Percentiles rank a stretch among this genome's conserved stretches.
Evolutionary conservation across 2,329 filamentous ascomycete genomes (phyloP).

Genomic region (Dendryphion nanum): DNA sequence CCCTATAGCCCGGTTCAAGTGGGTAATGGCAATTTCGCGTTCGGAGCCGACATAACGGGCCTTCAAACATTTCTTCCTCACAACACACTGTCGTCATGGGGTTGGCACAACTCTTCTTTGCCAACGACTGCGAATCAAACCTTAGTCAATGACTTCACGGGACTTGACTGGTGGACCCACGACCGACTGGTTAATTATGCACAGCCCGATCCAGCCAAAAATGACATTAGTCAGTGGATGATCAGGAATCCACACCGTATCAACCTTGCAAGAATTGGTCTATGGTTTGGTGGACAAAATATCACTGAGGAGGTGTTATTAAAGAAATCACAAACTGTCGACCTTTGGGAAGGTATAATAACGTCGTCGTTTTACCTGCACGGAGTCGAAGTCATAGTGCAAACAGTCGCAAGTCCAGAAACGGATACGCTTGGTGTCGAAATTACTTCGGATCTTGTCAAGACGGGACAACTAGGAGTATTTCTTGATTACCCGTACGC

Average conservation of each 20-base stretch:
- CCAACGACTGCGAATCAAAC: conserved; percentile 40
- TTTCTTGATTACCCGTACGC: conserved; percentile 56
- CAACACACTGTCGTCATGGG: conserved; percentile 45
- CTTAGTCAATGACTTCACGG: conserved; percentile 38
- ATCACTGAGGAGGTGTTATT: conserved; percentile 44
- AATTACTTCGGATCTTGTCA: conserved; percentile 44
- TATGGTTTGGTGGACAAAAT: conserved; percentile 43
- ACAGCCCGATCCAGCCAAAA: conserved; percentile 42
- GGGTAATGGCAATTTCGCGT: conserved; percentile 50
- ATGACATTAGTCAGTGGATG: conserved; percentile 52
- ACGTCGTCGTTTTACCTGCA: conserved; percentile 47
- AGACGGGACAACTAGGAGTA: conserved; percentile 40
- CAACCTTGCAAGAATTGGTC: conserved; percentile 50
- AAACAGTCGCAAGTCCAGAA: conserved; percentile 47
- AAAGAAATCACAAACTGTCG: conserved; percentile 45
- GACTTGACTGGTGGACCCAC: conserved; percentile 47
- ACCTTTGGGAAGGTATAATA: conserved; percentile 50
- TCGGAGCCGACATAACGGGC: conserved; percentile 48
- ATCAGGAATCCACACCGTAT: conserved; percentile 55
- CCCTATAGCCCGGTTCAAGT: conserved; percentile 53
- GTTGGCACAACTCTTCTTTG: conserved; percentile 47
- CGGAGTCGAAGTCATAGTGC: conserved; percentile 40
- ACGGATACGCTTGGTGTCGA: conserved; percentile 48
- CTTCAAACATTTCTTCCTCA: conserved; percentile 47
- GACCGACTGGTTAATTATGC: conserved; percentile 45